Base-by-base conservation (phyloP, 2,329 filamentous ascomycete genomes). In the Botrytis squamosa region DNA sequence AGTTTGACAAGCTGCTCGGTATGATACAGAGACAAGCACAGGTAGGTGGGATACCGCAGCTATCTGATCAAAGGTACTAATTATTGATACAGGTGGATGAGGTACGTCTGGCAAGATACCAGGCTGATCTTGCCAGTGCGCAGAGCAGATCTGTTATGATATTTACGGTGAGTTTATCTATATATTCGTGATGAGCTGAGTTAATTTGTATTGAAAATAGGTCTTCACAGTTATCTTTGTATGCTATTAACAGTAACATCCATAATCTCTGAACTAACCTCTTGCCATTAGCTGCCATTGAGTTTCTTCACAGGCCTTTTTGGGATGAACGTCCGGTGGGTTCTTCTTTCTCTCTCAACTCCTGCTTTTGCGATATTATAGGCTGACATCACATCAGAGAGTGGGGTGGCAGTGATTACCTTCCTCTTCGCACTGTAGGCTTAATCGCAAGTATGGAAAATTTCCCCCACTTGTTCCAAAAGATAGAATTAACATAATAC, bases 21-120 rank as follows among this genome's bases (percentile, higher is more conserved):
- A 46, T 70, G 55, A 59, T 70, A 60, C 55, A 70, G 40, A 44
- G 52, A 29, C 40, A 70, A 36, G 20, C 55, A n/a, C 52, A 70
- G 9, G 52, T 62, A 3, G 1, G 10, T 20, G 1, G 16, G 22
- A 44, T 70, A 12, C 20, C 36, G n/a, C 20, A 33, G n/a, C 18
- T 33, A 42, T 57, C 36, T 33, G 1, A 68, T 42, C 9, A n/a
- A 29, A 18, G 10, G 9, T 68, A 68, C 36, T 68, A n/a, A 68
- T n/a, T 49, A 55, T 29, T 29, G 16, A 55, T 55, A 10, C 25
- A 68, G 29, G 67, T 46, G 29, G 52, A 70, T 36, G 67, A 62
- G 38, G 40, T 46, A 8, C 44, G 36, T 25, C 12, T 44, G 38
- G 38, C 40, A 70, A 60, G 67, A 14, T 38, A 46, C 14, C 52